Evolutionary conservation across 2,329 filamentous ascomycete genomes (phyloP).

Genomic region (Stachybotrys chartarum): DNA sequence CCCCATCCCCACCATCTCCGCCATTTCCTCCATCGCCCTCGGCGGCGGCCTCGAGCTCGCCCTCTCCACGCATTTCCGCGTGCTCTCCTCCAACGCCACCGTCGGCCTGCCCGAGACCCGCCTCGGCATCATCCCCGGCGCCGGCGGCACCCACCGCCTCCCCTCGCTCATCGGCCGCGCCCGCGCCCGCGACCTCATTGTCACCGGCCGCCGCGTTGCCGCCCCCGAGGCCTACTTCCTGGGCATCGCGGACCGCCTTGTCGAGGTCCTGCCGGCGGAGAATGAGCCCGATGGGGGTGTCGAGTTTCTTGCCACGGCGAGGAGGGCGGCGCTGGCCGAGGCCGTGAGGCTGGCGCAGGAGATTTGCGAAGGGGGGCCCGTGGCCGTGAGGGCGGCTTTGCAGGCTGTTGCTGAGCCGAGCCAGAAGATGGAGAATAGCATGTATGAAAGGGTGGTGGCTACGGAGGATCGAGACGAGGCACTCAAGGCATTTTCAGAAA

Average conservation of each 20-base stretch:
- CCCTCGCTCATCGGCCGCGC: slow-evolving; percentile 71
- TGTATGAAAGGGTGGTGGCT: slow-evolving; percentile 75
- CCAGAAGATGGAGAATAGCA: slow-evolving; percentile 76
- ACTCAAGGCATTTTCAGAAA: slow-evolving; percentile 69
- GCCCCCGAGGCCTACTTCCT: slow-evolving; percentile 86
- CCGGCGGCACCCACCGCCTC: slow-evolving; percentile 85
- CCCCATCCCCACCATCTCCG: slow-evolving; percentile 83
- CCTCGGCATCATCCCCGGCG: slow-evolving; percentile 89
- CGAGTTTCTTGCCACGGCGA: slow-evolving; percentile 47
- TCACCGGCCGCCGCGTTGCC: slow-evolving; percentile 80
- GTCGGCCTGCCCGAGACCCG: slow-evolving; percentile 88
- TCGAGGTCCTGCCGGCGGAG: slow-evolving; percentile 61
- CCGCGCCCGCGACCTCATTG: slow-evolving; percentile 80
- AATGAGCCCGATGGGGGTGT: slow-evolving; percentile 32
- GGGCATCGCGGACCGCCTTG: slow-evolving; percentile 82
- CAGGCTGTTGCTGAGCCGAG: slow-evolving; percentile 66
- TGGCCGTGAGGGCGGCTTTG: slow-evolving; percentile 74
- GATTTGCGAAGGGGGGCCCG: slow-evolving; percentile 84
- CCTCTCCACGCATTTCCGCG: slow-evolving; percentile 80
- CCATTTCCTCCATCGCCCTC: slow-evolving; percentile 77
- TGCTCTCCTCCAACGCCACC: slow-evolving; percentile 70
- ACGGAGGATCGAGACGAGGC: slow-evolving; percentile 88
- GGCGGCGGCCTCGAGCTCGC: slow-evolving; percentile 93
- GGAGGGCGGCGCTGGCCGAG: slow-evolving; percentile 64
- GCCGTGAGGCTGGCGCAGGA: slow-evolving; percentile 72